phyloP scores from a whole-genome alignment of 2,329 filamentous ascomycete genomes.

The Cercospora berteroae region DNA sequence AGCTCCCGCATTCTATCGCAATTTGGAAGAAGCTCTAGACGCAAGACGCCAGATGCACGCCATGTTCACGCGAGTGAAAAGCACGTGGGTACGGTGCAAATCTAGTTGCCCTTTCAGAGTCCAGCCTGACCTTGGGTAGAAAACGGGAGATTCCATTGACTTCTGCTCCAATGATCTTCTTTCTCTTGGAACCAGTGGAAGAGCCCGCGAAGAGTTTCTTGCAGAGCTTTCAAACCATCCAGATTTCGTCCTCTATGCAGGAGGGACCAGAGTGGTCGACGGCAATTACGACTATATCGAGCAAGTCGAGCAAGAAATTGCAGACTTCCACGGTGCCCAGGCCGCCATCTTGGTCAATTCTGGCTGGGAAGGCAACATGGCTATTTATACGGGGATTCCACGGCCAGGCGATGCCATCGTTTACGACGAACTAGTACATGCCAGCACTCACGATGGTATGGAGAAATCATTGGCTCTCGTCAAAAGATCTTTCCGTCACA shows the following conservation, averaged over 20 bases:
- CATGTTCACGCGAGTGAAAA: not conserved
- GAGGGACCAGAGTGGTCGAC: conserved; percentile 3
- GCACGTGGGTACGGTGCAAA: not conserved
- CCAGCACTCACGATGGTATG: conserved; percentile 7
- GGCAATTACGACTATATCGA: conserved; percentile 7
- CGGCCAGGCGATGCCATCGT: conserved; percentile 12
- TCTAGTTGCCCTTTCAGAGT: not conserved
- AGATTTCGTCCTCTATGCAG: not conserved
- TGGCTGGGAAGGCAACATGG: conserved; percentile 1
- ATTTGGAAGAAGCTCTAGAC: conserved; percentile 9
- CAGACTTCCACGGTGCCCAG: conserved; percentile 9
- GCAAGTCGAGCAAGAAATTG: conserved; percentile 6
- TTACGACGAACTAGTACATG: conserved; percentile 12
- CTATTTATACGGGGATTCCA: conserved; percentile 2
- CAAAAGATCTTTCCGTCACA: conserved; percentile 4
- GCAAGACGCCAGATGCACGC: not conserved
- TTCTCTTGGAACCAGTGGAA: not conserved
- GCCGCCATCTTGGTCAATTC: not conserved
- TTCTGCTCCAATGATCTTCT: conserved; percentile 10
- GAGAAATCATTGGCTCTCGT: not conserved
- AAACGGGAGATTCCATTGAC: not conserved
- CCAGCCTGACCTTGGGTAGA: not conserved
- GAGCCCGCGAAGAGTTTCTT: not conserved
- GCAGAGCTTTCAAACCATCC: conserved; percentile 1
- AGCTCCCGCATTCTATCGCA: conserved; percentile 5